Conservation (phyloP, 306 rosid genomes). For the Fragaria vesca region DNA sequence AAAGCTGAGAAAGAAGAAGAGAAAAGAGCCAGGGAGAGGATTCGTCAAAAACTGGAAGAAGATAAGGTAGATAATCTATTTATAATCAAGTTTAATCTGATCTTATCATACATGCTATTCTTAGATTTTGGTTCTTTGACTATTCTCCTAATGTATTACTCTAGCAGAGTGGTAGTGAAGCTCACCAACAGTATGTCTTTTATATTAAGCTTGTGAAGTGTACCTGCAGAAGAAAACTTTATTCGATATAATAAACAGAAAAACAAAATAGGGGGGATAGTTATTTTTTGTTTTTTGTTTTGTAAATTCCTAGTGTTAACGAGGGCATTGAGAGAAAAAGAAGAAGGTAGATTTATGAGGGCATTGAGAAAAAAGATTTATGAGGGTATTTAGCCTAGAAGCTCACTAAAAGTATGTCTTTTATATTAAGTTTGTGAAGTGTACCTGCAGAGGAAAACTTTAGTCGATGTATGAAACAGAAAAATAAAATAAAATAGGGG, state of each 20-base stretch:
- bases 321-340: too few relatives aligned
- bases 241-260: not conserved
- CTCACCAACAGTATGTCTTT: not conserved
- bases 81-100: not conserved
- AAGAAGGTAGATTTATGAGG: too few relatives aligned
- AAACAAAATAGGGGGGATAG: too few relatives aligned
- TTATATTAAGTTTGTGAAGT: not conserved
- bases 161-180: not conserved
- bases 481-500: not conserved
- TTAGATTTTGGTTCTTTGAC: not conserved
- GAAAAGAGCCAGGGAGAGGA: conserved; percentile 90
- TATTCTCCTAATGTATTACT: not conserved
- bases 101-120: not conserved
- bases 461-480: not conserved
- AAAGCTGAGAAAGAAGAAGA: conserved; percentile 99
- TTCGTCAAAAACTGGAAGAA: conserved; percentile 90
- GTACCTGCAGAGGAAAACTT: not conserved
- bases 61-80: conserved; percentile 63
- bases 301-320: too few relatives aligned
- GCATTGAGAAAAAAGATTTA: too few relatives aligned
- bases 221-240: not conserved
- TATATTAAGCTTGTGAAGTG: not conserved
- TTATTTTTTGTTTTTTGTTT: too few relatives aligned
- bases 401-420: not conserved
- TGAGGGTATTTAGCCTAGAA: too few relatives aligned